phyloP scores from a whole-genome alignment of 805 yeast species.

The Metschnikowia anglica region DNA sequence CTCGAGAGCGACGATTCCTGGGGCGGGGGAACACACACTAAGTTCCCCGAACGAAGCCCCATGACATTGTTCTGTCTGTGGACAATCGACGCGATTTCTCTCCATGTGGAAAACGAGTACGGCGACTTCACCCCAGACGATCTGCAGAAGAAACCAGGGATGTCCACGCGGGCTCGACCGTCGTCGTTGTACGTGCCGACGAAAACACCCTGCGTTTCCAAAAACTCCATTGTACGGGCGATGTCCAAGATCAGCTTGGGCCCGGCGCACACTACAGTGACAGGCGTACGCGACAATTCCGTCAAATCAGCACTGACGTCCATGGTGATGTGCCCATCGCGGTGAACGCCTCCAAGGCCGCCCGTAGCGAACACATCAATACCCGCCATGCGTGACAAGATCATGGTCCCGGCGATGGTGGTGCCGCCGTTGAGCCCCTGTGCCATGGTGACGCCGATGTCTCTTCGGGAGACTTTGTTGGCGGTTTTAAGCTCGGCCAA shows the following conservation, averaged over 20 bases:
- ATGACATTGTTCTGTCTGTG: constrained; percentile 44
- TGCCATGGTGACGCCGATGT: constrained; percentile 70
- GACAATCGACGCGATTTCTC: constrained; percentile 63
- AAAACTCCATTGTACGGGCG: constrained; percentile 74
- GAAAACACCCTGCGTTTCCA: constrained; percentile 89
- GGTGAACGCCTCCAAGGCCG: constrained; percentile 89
- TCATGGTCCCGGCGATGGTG: constrained; percentile 87
- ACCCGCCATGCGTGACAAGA: constrained; percentile 70
- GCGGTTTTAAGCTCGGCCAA: constrained; percentile 46
- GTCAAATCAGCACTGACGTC: constrained; percentile 87
- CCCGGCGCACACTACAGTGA: constrained; percentile 90
- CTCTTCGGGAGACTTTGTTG: constrained; percentile 75
- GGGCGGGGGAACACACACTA: constrained; percentile 86
- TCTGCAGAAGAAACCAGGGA: constrained; percentile 82
- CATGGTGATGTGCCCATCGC: constrained; percentile 70
- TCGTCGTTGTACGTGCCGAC: constrained; percentile 64
- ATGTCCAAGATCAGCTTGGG: constrained; percentile 86
- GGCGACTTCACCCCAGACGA: constrained; percentile 77
- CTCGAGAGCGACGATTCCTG: constrained; percentile 55
- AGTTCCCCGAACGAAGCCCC: constrained; percentile 61
- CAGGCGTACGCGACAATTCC: constrained; percentile 78
- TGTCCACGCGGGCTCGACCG: constrained; percentile 41
- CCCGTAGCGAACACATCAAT: constrained; percentile 89
- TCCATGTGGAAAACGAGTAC: constrained; percentile 51
- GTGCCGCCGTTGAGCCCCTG: constrained; percentile 75